These are phyloP conservation scores for Davidsoniella australis DNA, from an alignment of 2,329 filamentous ascomycete genomes.

Conservation along the genomic window DNA sequence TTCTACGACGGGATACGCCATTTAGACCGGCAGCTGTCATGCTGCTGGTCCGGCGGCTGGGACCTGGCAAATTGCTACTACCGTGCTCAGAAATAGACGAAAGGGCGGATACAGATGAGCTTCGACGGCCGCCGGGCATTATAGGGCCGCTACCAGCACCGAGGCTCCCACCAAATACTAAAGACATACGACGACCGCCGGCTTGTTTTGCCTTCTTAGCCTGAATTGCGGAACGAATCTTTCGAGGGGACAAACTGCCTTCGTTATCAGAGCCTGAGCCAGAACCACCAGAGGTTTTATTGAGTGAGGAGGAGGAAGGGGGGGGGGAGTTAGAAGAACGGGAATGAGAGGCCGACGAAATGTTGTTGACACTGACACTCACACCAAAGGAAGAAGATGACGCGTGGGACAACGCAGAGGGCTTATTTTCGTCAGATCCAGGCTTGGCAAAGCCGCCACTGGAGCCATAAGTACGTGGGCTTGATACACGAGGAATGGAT, in stretches of 20 bases:
- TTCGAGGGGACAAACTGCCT: slow-evolving; percentile 12
- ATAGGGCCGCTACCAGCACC: not conserved
- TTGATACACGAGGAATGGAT: slow-evolving; percentile 11
- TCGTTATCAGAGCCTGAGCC: slow-evolving; percentile 13
- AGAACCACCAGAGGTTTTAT: not conserved
- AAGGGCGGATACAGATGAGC: slow-evolving; percentile 24
- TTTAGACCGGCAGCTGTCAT: slow-evolving; percentile 4
- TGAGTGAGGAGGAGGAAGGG: not conserved
- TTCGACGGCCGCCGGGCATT: not conserved
- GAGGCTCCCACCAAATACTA: slow-evolving; percentile 5
- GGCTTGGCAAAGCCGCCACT: not conserved
- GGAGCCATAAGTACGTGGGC: slow-evolving; percentile 6
- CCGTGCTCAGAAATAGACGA: slow-evolving; percentile 36
- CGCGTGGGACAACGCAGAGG: slow-evolving; percentile 1
- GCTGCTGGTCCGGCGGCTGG: not conserved
- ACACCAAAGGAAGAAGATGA: slow-evolving; percentile 12
- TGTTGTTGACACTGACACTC: slow-evolving; percentile 9
- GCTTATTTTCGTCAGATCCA: slow-evolving; percentile 9
- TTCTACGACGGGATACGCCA: slow-evolving; percentile 31
- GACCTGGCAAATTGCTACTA: slow-evolving; percentile 14
- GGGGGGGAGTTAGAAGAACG: slow-evolving; percentile 1
- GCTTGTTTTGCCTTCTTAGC: slow-evolving; percentile 5
- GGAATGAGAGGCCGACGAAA: slow-evolving; percentile 7
- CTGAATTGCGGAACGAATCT: slow-evolving; percentile 12
- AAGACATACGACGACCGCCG: slow-evolving; percentile 8